Base-by-base conservation (phyloP, 2,329 filamentous ascomycete species). In the Macroventuria anomochaeta region DNA sequence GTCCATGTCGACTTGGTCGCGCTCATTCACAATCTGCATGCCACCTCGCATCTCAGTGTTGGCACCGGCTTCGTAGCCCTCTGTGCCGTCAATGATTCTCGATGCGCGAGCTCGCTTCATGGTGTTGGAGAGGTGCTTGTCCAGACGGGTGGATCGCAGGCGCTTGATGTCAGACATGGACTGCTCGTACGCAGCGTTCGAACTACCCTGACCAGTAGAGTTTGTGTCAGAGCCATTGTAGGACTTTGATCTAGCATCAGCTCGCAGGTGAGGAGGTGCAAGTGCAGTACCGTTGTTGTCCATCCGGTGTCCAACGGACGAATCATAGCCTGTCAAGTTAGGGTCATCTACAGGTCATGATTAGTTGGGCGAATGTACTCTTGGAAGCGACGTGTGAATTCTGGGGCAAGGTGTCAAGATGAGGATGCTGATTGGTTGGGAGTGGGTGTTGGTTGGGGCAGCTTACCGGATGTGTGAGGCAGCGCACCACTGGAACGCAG, bases 161-260 rank as follows among this genome's bases (percentile, higher is more conserved):
- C 95, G 85, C 67, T 92, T 88, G 71, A 99, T 95, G 76, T 99
- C 95, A 62, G 95, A 96, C 63, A 99, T 87, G 39, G 93, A 96
- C 77, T 93, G 96, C 78, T 97, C 93, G 71, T 97, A 95, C 23
- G 90, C 91, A 13, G 72, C 67, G 28, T 67, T 73, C 44, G 89
- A 91, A 66, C 87, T 72, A 32, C 57, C 61, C 51, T 85, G 83
- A 26, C 79, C 79, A 21, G 57, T 61, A 43, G 88, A 86, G 49
- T 77, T 79, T 53, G 81, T 75, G 58, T 74, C 74, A 15, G 85
- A 83, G 20, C 86, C 88, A 37, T 85, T 85, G 71, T 88, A 88
- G 2, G 88, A 91, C 65, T 88, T 90, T 15, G 91, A 92, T 49
- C 90, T 83, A 15, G 84, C 85, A 59, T 90, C 88, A 7, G 86